Conservation (phyloP, 2,329 filamentous ascomycete genomes). For the Coniochaeta sp. region DNA sequence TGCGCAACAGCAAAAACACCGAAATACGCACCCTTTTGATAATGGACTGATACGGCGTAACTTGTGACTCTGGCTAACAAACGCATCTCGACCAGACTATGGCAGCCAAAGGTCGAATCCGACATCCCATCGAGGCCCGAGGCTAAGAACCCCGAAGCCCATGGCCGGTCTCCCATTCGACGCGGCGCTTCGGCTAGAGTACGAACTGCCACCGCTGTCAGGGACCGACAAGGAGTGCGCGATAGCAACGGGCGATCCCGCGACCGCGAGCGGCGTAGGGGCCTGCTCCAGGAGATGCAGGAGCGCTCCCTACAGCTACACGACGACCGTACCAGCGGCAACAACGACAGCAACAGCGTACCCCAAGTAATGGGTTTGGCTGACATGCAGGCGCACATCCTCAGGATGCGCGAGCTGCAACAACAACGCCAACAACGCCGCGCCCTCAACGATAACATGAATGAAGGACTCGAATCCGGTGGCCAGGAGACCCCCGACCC, state of each 20-base stretch:
- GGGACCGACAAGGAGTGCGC: neutral
- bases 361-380: too few relatives aligned
- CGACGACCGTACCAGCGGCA: too few relatives aligned
- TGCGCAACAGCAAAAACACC: too few relatives aligned
- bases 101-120: slow-evolving; percentile 22
- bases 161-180: slow-evolving; percentile 20
- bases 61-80: neutral
- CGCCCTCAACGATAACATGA: too few relatives aligned
- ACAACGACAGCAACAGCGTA: neutral
- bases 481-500: too few relatives aligned
- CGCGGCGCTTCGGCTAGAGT: neutral
- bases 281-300: neutral
- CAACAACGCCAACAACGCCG: too few relatives aligned
- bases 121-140: slow-evolving; percentile 19
- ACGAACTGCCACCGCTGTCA: neutral
- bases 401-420: too few relatives aligned
- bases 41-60: too few relatives aligned
- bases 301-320: neutral
- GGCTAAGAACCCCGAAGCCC: slow-evolving; percentile 17
- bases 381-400: too few relatives aligned
- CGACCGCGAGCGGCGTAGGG: neutral
- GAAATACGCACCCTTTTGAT: too few relatives aligned
- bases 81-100: slow-evolving; percentile 18
- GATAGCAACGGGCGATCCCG: neutral
- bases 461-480: too few relatives aligned